Percentiles rank a stretch among this genome's conserved stretches.
Conservation (phyloP, 805 yeast genomes). For the Suhomyces canberraensis region DNA sequence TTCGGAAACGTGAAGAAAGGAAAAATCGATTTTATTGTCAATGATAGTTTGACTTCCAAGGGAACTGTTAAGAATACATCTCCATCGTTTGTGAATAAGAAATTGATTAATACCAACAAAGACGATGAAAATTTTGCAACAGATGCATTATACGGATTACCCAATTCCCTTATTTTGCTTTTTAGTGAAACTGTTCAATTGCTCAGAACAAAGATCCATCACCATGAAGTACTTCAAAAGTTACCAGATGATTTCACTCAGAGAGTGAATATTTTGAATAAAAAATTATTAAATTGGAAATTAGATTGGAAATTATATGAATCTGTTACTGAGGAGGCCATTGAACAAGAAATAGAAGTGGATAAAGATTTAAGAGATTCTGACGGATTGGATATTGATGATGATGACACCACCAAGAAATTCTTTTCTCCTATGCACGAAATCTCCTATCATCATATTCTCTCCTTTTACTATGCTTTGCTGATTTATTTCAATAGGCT, state of each 20-base stretch:
- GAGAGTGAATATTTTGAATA: slow-evolving; percentile 22
- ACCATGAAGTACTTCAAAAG: slow-evolving; percentile 29
- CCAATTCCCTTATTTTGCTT: slow-evolving; percentile 70
- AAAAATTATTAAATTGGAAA: slow-evolving; percentile 50
- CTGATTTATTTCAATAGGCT: slow-evolving; percentile 68
- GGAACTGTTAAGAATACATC: slow-evolving; percentile 20
- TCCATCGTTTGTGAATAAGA: slow-evolving; percentile 41
- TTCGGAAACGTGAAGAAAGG: slow-evolving; percentile 19
- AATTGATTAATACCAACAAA: slow-evolving; percentile 43
- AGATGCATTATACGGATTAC: slow-evolving; percentile 80
- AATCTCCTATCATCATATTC: slow-evolving; percentile 74
- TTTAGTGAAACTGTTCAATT: slow-evolving; percentile 72
- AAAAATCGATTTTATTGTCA: slow-evolving; percentile 25
- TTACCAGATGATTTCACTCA: slow-evolving; percentile 34
- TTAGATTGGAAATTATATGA: slow-evolving; percentile 66
- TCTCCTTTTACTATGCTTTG: slow-evolving; percentile 73
- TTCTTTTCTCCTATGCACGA: slow-evolving; percentile 58
- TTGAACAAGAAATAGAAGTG: slow-evolving; percentile 10
- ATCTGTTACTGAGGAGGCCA: slow-evolving; percentile 4
- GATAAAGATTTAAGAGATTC: slow-evolving; percentile 10
- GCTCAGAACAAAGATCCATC: slow-evolving; percentile 58
- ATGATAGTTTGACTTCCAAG: slow-evolving; percentile 7
- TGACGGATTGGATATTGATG: slow-evolving; percentile 9
- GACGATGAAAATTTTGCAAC: slow-evolving; percentile 63
- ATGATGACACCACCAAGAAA: slow-evolving; percentile 15